Evolutionary conservation across 2,329 filamentous ascomycete species (phyloP).

Genomic region (Verticillium nonalfalfae): DNA sequence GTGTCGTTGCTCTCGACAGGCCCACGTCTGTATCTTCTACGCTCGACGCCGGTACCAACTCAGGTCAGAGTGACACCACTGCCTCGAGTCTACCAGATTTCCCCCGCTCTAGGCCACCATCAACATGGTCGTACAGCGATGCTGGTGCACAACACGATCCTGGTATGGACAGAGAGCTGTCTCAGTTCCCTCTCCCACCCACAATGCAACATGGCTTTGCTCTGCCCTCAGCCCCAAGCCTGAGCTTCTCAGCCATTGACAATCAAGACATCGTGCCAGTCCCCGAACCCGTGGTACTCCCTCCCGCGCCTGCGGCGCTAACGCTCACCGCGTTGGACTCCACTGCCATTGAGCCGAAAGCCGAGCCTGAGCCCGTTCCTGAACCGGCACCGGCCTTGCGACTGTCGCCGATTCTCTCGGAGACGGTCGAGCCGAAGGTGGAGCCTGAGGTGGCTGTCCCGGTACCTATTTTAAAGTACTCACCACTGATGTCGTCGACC

Average conservation of each 20-base stretch:
- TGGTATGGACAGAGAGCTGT: constrained; percentile 44
- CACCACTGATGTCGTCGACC: constrained; percentile 16
- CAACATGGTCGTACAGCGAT: constrained; percentile 45
- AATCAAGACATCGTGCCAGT: constrained; percentile 36
- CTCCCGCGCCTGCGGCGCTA: constrained; percentile 23
- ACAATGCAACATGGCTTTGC: constrained; percentile 26
- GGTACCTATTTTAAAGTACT: constrained; percentile 10
- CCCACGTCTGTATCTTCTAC: constrained; percentile 37
- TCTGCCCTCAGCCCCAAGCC: constrained; percentile 22
- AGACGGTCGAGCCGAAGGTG: constrained; percentile 24
- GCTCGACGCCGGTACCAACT: constrained; percentile 15
- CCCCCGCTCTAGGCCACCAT: constrained; percentile 32
- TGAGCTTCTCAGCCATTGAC: constrained; percentile 38
- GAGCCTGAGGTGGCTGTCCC: constrained; percentile 14
- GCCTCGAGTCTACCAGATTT: constrained; percentile 4
- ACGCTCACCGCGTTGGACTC: constrained; percentile 20
- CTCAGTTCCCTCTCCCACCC: constrained; percentile 49
- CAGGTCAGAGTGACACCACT: constrained; percentile 16
- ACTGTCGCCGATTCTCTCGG: constrained; percentile 21
- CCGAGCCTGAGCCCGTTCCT: constrained; percentile 21
- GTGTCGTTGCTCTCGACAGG: constrained; percentile 12
- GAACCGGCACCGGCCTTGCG: constrained; percentile 8
- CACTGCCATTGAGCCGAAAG: constrained; percentile 16
- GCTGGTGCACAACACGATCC: constrained; percentile 43
- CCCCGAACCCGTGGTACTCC: constrained; percentile 24